These are phyloP conservation scores for Eucalyptus regnans DNA, from an alignment of 345 rosid species.

Conservation along the genomic window DNA sequence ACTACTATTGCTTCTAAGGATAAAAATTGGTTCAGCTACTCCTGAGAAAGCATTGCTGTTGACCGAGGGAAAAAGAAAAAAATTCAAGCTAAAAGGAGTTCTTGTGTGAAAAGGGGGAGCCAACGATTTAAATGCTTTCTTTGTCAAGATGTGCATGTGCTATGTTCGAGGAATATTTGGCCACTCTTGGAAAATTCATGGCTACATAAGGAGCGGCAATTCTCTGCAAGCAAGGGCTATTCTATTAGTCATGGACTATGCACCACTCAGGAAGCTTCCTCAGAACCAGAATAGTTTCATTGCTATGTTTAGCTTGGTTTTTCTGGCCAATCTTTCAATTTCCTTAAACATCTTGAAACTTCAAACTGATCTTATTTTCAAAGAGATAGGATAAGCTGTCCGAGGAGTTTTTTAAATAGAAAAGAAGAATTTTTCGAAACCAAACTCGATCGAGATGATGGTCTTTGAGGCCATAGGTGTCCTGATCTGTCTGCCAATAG, in stretches of 20 bases:
- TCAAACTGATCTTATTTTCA: not conserved
- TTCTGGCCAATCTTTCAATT: not conserved
- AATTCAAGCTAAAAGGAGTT: not conserved
- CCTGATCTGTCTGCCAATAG: not conserved
- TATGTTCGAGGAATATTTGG: not conserved
- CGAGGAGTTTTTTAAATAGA: not conserved
- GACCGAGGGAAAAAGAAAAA: not conserved
- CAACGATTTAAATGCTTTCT: not conserved
- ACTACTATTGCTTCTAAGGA: not conserved
- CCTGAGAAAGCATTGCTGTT: not conserved
- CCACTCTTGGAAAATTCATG: not conserved
- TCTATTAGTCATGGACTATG: not conserved
- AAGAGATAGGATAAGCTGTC: not conserved
- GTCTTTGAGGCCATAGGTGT: not conserved
- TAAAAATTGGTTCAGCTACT: not conserved
- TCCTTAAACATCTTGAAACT: not conserved
- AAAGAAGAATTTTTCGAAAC: not conserved
- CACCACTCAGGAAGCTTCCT: not conserved
- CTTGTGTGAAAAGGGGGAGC: not conserved
- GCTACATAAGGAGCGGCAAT: not conserved
- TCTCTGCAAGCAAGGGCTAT: not conserved
- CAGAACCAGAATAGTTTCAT: not conserved
- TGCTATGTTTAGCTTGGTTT: not conserved
- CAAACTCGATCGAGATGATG: not conserved
- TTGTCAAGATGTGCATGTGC: not conserved